Evolutionary conservation across 2,329 filamentous ascomycete genomes (phyloP).

Genomic region (Knoxdaviesia proteae): DNA sequence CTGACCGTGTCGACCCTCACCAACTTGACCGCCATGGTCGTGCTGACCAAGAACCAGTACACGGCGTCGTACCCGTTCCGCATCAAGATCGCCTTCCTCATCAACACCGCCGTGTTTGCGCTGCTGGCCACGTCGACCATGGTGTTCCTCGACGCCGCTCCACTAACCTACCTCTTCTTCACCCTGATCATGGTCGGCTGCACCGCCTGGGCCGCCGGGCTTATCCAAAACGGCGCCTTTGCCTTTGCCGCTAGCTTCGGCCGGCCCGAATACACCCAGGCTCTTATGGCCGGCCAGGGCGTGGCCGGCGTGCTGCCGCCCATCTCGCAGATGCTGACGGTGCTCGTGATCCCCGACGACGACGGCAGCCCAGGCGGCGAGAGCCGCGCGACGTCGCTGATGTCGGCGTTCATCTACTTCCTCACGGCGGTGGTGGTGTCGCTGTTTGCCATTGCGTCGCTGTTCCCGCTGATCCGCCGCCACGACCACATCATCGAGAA

Average conservation of each 20-base stretch:
- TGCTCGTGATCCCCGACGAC: conserved; percentile 27
- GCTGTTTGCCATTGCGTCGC: conserved; percentile 45
- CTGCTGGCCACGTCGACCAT: conserved; percentile 65
- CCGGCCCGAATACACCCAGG: conserved; percentile 76
- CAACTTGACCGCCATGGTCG: conserved; percentile 55
- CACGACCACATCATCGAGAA: conserved; percentile 31
- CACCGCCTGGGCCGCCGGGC: conserved; percentile 60
- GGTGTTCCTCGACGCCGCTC: conserved; percentile 38
- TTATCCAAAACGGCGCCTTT: conserved; percentile 88
- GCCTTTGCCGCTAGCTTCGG: conserved; percentile 78
- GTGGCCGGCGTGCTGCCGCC: conserved; percentile 80
- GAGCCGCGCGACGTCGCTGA: conserved; percentile 21
- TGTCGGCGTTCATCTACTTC: conserved; percentile 78
- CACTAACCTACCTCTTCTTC: conserved; percentile 56
- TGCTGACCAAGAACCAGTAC: conserved; percentile 62
- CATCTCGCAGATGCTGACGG: conserved; percentile 67
- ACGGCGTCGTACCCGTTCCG: conserved; percentile 74
- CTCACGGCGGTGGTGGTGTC: conserved; percentile 68
- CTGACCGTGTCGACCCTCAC: conserved; percentile 69
- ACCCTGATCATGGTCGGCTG: conserved; percentile 61
- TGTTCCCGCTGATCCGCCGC: conserved; percentile 49
- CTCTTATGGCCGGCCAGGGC: conserved; percentile 86
- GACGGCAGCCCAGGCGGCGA: conserved; percentile 8
- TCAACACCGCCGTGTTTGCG: conserved; percentile 59
- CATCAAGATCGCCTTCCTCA: conserved; percentile 54